These are phyloP conservation scores for Reutealis trisperma DNA, from an alignment of 345 rosid species.

Conservation along the genomic window DNA sequence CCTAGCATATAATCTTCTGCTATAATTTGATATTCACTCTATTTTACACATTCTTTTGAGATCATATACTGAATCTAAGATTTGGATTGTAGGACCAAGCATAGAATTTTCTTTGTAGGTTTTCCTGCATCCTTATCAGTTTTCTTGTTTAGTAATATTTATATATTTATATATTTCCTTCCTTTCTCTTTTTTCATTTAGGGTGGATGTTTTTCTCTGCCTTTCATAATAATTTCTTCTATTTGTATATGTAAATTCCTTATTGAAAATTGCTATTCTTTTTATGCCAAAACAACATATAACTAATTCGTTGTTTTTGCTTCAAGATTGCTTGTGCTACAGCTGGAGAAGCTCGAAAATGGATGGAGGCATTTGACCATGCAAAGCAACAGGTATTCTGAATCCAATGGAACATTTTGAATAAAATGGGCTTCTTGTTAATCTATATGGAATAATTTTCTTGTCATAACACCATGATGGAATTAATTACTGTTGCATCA, in stretches of 20 bases:
- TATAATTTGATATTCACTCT: background rate
- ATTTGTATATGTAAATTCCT: conserved; percentile 2
- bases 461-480: background rate
- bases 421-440: background rate
- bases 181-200: background rate
- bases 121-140: background rate
- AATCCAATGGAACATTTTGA: conserved; percentile 15
- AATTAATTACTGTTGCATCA: conserved; percentile 7
- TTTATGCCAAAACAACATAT: conserved; percentile 7
- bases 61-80: background rate
- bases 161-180: background rate
- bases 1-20: background rate
- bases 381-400: conserved; percentile 92
- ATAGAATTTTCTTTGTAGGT: background rate
- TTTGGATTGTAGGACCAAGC: background rate
- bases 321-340: conserved; percentile 89
- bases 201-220: background rate
- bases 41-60: background rate
- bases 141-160: background rate
- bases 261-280: conserved; percentile 4
- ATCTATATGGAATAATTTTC: background rate
- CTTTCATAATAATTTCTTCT: background rate
- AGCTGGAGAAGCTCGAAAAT: conserved; percentile 82
- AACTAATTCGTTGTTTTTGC: conserved; percentile 24
- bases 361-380: conserved; percentile 94